Base-by-base conservation (phyloP, 768 basidiomycete species). In the Hysterangium stoloniferum region DNA sequence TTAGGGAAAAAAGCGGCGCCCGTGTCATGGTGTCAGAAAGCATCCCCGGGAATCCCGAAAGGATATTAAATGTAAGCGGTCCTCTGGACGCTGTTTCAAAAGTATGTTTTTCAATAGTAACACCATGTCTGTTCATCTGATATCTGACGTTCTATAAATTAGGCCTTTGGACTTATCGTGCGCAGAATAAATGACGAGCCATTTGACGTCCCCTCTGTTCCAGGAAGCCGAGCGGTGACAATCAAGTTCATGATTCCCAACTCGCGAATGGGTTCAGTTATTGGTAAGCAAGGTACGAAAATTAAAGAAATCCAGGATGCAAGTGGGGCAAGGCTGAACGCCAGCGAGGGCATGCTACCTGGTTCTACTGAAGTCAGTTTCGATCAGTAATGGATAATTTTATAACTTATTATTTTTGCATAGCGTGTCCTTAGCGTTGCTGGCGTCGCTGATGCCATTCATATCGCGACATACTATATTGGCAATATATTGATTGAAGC, bases 211-310 rank as follows among this genome's bases (percentile, higher is more conserved):
- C 91, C 96, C 19, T 98, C 95, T 31, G 90, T 98, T 4, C 96
- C 96, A 40, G 96, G 96, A 52, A 96, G 93, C 62, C 82, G 94
- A 53, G 95, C 96, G 25, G 96, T 99, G 48, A 98, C 96, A 27
- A 98, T 99, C 76, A 97, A 98, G 67, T 98, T 92, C 64, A 97
- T 98, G 86, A 96, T 98, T 52, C 95, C 95, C 56, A 97, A 98
- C 68, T 94, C 92, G 8, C 86, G 95, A 52, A 98, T 98, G 95
- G 95, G 95, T 35, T 96, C 93, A 15, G 92, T 97, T 54, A 99
- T 99, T 61, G 96, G 96, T 51, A 98, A 96, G 66, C 88, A 86
- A 56, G 96, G 96, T 28, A 84, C 85, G 32, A 99, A 99, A 68
- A 99, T 99, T 66, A 97, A 97, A 72, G 96, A 99, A 70, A 99